Conservation (phyloP, 2,329 filamentous ascomycete species). For the Endoconidiophora laricicola region DNA sequence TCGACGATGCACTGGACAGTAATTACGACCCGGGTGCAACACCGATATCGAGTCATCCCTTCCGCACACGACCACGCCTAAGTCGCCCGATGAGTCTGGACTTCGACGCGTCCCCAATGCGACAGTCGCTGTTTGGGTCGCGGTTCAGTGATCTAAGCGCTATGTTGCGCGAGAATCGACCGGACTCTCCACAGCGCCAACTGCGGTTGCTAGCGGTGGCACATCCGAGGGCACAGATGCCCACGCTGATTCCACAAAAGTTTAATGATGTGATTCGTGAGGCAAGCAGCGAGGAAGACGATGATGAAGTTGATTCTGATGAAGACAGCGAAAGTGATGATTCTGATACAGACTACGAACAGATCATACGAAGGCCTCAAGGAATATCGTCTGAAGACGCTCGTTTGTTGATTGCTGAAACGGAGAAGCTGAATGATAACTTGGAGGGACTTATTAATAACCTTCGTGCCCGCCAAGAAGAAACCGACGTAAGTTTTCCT, state of each 20-base stretch:
- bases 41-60: neutral
- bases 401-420: slow-evolving; percentile 18
- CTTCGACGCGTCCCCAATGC: slow-evolving; percentile 5
- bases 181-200: neutral
- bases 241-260: neutral
- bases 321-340: neutral
- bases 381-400: slow-evolving; percentile 15
- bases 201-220: neutral
- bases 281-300: neutral
- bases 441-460: slow-evolving; percentile 33
- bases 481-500: slow-evolving; percentile 31
- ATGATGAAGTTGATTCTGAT: neutral
- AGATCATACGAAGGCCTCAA: neutral
- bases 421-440: slow-evolving; percentile 30
- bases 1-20: slow-evolving; percentile 6
- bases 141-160: slow-evolving; percentile 10
- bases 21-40: neutral
- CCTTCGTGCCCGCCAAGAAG: slow-evolving; percentile 38
- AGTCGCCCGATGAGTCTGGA: slow-evolving; percentile 11
- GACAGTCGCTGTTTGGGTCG: slow-evolving; percentile 7
- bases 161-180: slow-evolving; percentile 6
- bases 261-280: neutral
- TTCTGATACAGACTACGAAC: neutral
- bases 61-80: slow-evolving; percentile 3
- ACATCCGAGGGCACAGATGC: slow-evolving; percentile 3